Evolutionary conservation across 345 rosid species (phyloP).

Genomic region (Populus euphratica): DNA sequence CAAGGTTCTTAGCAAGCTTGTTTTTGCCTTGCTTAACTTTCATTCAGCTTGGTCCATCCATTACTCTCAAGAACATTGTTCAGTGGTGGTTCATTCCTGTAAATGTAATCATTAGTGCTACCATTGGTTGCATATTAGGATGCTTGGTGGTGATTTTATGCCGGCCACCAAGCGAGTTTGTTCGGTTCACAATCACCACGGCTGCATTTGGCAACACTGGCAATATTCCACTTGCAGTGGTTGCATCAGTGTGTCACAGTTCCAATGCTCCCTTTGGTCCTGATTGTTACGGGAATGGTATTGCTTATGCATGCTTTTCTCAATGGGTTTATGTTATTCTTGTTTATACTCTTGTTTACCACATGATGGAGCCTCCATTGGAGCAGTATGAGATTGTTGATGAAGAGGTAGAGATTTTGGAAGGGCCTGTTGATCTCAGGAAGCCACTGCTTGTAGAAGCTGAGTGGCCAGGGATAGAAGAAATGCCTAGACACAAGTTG

Average conservation of each 20-base stretch:
- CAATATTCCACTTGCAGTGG: slow-evolving; percentile 28
- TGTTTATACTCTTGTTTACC: slow-evolving; percentile 41
- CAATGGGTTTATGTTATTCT: slow-evolving; percentile 48
- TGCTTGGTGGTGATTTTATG: slow-evolving; percentile 29
- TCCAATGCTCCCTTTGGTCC: slow-evolving; percentile 27
- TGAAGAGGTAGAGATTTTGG: neutral
- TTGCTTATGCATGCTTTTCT: slow-evolving; percentile 36
- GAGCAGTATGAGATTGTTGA: slow-evolving; percentile 27
- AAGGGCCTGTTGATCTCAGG: slow-evolving; percentile 7
- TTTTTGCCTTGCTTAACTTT: slow-evolving; percentile 43
- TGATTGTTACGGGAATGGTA: slow-evolving; percentile 19
- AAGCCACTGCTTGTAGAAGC: slow-evolving; percentile 50
- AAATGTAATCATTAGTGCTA: slow-evolving; percentile 30
- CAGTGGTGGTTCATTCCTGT: slow-evolving; percentile 48
- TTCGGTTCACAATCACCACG: slow-evolving; percentile 36
- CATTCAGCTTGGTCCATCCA: slow-evolving; percentile 29
- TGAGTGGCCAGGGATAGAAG: slow-evolving; percentile 97
- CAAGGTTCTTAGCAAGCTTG: slow-evolving; percentile 32
- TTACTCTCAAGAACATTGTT: slow-evolving; percentile 15
- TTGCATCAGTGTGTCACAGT: slow-evolving; percentile 32
- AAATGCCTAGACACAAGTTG: slow-evolving; percentile 16
- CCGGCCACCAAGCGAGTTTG: slow-evolving; percentile 30
- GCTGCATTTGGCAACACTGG: slow-evolving; percentile 47
- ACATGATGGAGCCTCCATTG: slow-evolving; percentile 47
- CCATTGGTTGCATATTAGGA: slow-evolving; percentile 32